Base-by-base conservation (phyloP, 352 stramenopile genomes). In the Globisporangium parvum region DNA sequence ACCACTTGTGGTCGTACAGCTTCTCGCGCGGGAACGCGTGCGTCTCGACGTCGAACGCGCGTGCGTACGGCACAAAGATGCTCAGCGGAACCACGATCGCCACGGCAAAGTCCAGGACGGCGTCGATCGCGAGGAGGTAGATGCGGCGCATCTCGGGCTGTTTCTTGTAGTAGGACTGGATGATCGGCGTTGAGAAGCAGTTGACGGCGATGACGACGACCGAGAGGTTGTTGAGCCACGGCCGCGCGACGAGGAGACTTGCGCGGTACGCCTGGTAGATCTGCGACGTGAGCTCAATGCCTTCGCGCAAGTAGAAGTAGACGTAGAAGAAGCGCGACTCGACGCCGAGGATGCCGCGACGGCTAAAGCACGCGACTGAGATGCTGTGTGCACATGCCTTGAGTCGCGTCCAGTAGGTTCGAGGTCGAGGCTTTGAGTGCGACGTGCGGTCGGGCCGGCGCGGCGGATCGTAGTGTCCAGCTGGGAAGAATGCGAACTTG, bases 191-290 rank as follows among this genome's bases (percentile, higher is more conserved):
- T 15, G 58, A 57, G 47, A 51, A 59, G 52, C 58, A 65, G 46
- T 65, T 65, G 23, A 59, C 23, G n/a, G 76, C 66, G 14, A 77
- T 63, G n/a, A 84, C 28, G 6, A 20, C 50, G 15, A 85, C 74
- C 2, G 67, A 80, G 6, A 68, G 28, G 44, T 73, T 65, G 47
- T 87, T 87, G 50, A 84, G 69, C 73, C 72, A 84, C 14, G 65
- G 51, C 15, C 65, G 66, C 0, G 74, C 61, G n/a, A 87, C 68
- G 0, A 73, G 49, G 1, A 65, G 47, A 37, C 77, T 85, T 28
- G 67, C 70, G 8, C 62, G 57, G 55, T 84, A 84, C 9, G 66
- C 66, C 49, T 84, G 76, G 12, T 63, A 60, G 14, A 71, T 57
- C 45, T 85, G 77, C 1, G 66, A 77, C 6, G 48, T 62, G 28